phyloP scores from a whole-genome alignment of 2,329 filamentous ascomycete genomes.

The Alternaria triticimaculans region DNA sequence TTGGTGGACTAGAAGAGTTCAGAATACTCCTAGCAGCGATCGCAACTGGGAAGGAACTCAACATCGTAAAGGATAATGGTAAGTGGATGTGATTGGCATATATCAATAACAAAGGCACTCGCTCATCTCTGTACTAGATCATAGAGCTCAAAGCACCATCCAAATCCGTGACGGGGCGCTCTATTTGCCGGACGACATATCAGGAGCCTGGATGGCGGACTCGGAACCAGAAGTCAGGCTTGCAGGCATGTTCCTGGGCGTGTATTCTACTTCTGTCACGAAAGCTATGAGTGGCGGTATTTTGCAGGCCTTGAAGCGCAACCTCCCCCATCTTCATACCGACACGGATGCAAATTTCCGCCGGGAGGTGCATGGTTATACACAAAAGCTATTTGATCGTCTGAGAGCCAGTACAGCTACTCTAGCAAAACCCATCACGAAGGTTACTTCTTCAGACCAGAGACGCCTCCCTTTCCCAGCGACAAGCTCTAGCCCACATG shows the following conservation, averaged over 20 bases:
- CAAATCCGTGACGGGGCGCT: constrained; percentile 47
- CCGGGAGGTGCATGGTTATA: constrained; percentile 77
- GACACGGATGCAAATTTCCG: constrained; percentile 88
- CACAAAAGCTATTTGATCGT: constrained; percentile 78
- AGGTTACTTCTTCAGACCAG: constrained; percentile 2
- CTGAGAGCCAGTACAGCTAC: constrained; percentile 54
- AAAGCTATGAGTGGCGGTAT: constrained; percentile 71
- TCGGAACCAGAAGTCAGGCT: constrained; percentile 65
- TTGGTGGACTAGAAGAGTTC: constrained; percentile 37
- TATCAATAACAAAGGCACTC: neutral
- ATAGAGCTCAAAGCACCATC: constrained; percentile 29
- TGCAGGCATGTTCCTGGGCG: constrained; percentile 80
- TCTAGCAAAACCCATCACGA: constrained; percentile 29
- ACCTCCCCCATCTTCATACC: constrained; percentile 75
- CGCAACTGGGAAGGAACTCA: constrained; percentile 56
- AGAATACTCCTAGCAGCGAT: constrained; percentile 49
- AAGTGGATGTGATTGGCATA: constrained; percentile 8
- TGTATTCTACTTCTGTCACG: constrained; percentile 76
- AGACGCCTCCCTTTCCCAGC: constrained; percentile 27
- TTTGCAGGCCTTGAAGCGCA: constrained; percentile 67
- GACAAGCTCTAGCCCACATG: neutral
- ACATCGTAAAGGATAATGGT: constrained; percentile 52
- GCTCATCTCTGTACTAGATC: constrained; percentile 24
- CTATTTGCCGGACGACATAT: constrained; percentile 60
- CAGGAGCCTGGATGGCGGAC: constrained; percentile 49